These are phyloP conservation scores for Hevea brasiliensis DNA, from an alignment of 345 rosid species.

Conservation along the genomic window DNA sequence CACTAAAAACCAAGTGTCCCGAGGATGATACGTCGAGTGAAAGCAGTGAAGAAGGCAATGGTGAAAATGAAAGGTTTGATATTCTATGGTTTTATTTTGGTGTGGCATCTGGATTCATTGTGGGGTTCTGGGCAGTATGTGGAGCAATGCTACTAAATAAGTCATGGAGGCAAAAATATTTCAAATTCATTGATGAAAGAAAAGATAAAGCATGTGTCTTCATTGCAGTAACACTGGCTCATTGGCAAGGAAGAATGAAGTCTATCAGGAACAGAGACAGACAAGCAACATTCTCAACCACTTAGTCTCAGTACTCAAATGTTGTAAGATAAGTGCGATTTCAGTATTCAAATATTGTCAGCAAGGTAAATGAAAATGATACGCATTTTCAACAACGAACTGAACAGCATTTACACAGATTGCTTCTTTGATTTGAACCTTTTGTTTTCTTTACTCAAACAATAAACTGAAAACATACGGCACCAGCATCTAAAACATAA, in stretches of 20 bases:
- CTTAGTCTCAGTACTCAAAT: background rate
- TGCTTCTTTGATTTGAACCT: background rate
- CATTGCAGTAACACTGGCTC: slow-evolving; percentile 6
- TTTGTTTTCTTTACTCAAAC: background rate
- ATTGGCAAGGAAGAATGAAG: slow-evolving; percentile 4
- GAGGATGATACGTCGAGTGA: background rate
- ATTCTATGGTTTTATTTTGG: slow-evolving; percentile 23
- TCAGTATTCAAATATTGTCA: background rate
- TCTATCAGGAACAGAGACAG: background rate
- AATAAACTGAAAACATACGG: background rate
- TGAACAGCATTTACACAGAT: background rate
- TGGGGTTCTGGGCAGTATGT: slow-evolving; percentile 28
- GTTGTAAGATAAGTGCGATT: background rate
- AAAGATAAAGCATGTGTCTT: slow-evolving; percentile 11
- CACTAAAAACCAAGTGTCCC: slow-evolving; percentile 15
- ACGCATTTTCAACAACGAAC: background rate
- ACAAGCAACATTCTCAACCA: background rate
- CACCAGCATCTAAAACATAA: background rate
- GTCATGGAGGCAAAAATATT: slow-evolving; percentile 31
- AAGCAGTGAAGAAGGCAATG: background rate
- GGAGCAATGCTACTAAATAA: slow-evolving; percentile 13
- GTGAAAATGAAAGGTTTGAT: background rate
- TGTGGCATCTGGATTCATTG: slow-evolving; percentile 27
- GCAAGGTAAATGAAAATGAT: background rate
- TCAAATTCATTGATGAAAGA: slow-evolving; percentile 19